Percentiles rank a stretch among this genome's conserved stretches.
Conservation (phyloP, 306 rosid genomes). For the Arachis stenosperma region DNA sequence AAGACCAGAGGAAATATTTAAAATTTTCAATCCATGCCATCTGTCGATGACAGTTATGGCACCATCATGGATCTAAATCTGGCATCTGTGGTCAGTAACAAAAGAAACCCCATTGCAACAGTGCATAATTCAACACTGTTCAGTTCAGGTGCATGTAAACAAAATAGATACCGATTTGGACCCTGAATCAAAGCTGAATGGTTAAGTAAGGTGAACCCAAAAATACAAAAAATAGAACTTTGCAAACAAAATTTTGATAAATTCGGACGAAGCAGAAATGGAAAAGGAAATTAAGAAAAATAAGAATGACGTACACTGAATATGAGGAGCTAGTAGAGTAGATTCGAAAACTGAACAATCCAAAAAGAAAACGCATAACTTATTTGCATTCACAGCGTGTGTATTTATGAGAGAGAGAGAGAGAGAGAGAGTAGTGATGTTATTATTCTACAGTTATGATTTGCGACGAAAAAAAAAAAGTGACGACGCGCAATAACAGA, state of each 20-base stretch:
- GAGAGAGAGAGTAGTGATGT: not conserved
- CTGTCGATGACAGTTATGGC: slow-evolving; percentile 19
- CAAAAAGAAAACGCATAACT: slow-evolving; percentile 17
- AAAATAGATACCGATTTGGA: slow-evolving; percentile 2
- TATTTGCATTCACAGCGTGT: slow-evolving; percentile 14
- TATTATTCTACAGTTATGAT: slow-evolving; percentile 33
- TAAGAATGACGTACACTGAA: slow-evolving; percentile 43
- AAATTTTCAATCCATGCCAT: slow-evolving; percentile 23
- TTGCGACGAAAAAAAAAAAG: slow-evolving; percentile 37
- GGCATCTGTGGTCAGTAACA: slow-evolving; percentile 26
- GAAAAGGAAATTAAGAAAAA: not conserved
- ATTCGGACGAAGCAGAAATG: slow-evolving; percentile 11
- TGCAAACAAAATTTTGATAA: not conserved
- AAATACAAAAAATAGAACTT: not conserved
- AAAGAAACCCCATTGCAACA: slow-evolving; percentile 23
- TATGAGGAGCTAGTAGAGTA: slow-evolving; percentile 30
- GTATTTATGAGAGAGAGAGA: slow-evolving; percentile 32
- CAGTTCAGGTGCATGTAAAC: slow-evolving; percentile 51
- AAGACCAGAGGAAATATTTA: slow-evolving; percentile 6
- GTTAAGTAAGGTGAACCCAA: slow-evolving; percentile 23
- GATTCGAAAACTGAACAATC: slow-evolving; percentile 39
- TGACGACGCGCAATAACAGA: not conserved
- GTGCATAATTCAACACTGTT: slow-evolving; percentile 41
- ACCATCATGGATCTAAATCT: slow-evolving; percentile 52
- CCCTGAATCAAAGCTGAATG: slow-evolving; percentile 26